Percentiles rank a stretch among this genome's conserved stretches.
phyloP scores from a whole-genome alignment of 768 basidiomycete species.

The Rhodotorula kratochvilovae region DNA sequence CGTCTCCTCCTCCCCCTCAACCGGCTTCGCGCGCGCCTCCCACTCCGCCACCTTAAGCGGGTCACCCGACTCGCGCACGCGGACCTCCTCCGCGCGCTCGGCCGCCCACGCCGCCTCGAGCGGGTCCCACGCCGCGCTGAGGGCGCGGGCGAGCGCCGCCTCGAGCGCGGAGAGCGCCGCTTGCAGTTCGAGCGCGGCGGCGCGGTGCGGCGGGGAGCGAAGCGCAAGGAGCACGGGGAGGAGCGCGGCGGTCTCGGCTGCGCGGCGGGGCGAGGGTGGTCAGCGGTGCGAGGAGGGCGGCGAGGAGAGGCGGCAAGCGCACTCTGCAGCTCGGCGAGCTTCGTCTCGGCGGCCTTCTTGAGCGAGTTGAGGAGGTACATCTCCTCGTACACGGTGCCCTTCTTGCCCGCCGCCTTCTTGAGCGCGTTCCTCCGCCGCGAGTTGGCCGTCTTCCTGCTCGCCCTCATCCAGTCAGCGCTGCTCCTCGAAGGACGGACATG shows the following conservation, averaged over 20 bases:
- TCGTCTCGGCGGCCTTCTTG: slow-evolving; percentile 60
- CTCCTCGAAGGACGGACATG: no score
- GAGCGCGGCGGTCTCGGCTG: slow-evolving; percentile 65
- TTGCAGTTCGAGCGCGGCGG: slow-evolving; percentile 66
- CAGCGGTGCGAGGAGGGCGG: background rate
- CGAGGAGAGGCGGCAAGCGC: slow-evolving; percentile 53
- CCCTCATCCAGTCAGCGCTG: background rate
- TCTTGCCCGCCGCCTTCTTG: slow-evolving; percentile 72
- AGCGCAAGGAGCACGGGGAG: slow-evolving; percentile 68
- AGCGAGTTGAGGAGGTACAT: slow-evolving; percentile 83
- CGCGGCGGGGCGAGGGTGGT: background rate
- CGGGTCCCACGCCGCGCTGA: slow-evolving; percentile 15
- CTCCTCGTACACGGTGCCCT: slow-evolving; percentile 94
- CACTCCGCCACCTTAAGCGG: slow-evolving; percentile 2
- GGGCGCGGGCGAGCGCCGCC: background rate
- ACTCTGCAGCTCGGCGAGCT: slow-evolving; percentile 57
- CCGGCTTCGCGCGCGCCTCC: slow-evolving; percentile 16
- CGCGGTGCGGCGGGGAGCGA: slow-evolving; percentile 62
- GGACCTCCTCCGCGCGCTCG: slow-evolving; percentile 58
- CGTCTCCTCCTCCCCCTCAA: slow-evolving; percentile 34
- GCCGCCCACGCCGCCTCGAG: slow-evolving; percentile 32
- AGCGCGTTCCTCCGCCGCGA: slow-evolving; percentile 80
- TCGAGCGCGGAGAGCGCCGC: slow-evolving; percentile 58
- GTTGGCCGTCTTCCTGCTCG: slow-evolving; percentile 63
- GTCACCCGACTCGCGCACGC: slow-evolving; percentile 50